Evolutionary conservation across 805 yeast genomes (phyloP), one percentile per base, ranked within the genome.

Genomic region (Ascoidea rubescens): DNA sequence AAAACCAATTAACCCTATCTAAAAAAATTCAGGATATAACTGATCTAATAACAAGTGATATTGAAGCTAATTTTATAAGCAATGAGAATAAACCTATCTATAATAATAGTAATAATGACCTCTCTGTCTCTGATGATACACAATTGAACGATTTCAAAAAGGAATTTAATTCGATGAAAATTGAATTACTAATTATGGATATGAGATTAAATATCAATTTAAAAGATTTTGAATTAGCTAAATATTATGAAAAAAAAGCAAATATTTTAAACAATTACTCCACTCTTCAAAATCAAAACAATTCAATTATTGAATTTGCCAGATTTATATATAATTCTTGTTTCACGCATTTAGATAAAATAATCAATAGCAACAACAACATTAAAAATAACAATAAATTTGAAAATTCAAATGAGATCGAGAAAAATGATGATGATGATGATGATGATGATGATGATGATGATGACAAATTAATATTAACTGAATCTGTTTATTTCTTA

Each of bases 141-240:
- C 8, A 10, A 10, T 10, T 8, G 8, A 37, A 37, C 2, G 14
- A 37, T 2, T 10, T 10, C 14, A 7, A 46, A 4, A 33, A 28
- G 12, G 58, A 57, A 31, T 61, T 61, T 48, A 51, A 51, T 21
- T 59, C 53, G 31, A 48, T 60, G 8, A 61, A 54, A 47, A 50
- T 63, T 2, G 71, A 71, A 46, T 59, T 64, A 37, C 63, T 58
- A 46, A 45, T 68, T 3, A 51, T 62, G 28, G 65, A 66, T 51
- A 66, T 67, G 58, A 71, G 67, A 52, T 46, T 59, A 2, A 54
- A 67, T 0, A 47, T 70, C 5, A 48, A 55, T 5, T 62, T 60
- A n/a, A 62, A 60, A 3, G 71, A 72, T 53, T 54, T 61, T 5
- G 62, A 65, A 46, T 61, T 64, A 56, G 73, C 74, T 1, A 64